phyloP scores from a whole-genome alignment of 306 rosid genomes.

The Comarum palustre region DNA sequence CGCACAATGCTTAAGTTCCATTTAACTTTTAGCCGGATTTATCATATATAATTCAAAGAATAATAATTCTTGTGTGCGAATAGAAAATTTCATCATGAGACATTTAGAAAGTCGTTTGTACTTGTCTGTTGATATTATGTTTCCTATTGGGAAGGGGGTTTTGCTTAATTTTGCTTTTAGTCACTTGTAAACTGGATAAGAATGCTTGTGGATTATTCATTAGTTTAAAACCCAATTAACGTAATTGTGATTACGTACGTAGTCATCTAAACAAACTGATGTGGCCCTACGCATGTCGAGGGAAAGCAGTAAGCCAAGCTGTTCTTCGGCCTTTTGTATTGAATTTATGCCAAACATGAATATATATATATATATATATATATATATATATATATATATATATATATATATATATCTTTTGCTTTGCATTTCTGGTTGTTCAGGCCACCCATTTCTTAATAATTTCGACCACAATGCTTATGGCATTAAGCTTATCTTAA shows the following conservation, averaged over 20 bases:
- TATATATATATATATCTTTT: too few relatives aligned
- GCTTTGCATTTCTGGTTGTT: background rate
- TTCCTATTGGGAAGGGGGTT: too few relatives aligned
- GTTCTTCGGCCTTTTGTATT: background rate
- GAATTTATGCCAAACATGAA: too few relatives aligned
- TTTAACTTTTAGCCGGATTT: background rate
- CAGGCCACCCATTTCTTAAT: constrained; percentile 5
- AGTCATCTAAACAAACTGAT: background rate
- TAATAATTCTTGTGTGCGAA: too few relatives aligned
- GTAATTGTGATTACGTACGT: constrained; percentile 1
- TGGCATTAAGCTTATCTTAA: constrained; percentile 7
- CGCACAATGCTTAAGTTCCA: background rate
- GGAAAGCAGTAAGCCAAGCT: constrained; percentile 9
- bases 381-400: too few relatives aligned
- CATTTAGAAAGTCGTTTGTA: too few relatives aligned
- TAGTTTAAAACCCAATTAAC: background rate
- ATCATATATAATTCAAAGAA: too few relatives aligned
- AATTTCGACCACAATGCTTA: constrained; percentile 1
- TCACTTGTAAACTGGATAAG: constrained; percentile 3
- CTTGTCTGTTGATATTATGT: too few relatives aligned
- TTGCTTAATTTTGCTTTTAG: background rate
- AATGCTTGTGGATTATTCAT: background rate
- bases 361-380: too few relatives aligned
- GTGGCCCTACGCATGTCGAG: constrained; percentile 11
- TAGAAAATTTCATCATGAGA: too few relatives aligned